A percentile compares a stretch with the other conserved stretches of the same genome.
These are phyloP conservation scores for Cornus florida DNA, from an alignment of 148 eudicot genomes.

Conservation along the genomic window DNA sequence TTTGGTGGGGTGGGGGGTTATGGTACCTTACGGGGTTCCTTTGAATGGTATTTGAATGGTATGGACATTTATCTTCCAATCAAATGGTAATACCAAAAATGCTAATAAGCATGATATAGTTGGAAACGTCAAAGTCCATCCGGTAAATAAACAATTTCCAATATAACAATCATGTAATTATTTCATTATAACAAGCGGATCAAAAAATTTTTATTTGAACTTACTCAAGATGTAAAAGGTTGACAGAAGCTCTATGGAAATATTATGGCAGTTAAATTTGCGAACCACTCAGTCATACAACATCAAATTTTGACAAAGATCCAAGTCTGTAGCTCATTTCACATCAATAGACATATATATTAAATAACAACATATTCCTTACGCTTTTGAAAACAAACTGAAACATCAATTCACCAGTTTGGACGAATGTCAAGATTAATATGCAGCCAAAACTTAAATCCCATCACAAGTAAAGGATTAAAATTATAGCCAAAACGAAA, in stretches of 20 bases:
- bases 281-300: neutral
- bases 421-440: neutral
- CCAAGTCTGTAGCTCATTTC: neutral
- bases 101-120: too few species aligned
- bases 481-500: too few species aligned
- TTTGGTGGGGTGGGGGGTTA: too few species aligned
- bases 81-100: too few species aligned
- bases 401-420: neutral
- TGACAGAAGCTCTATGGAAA: neutral
- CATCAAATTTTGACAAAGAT: neutral
- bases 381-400: neutral
- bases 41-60: too few species aligned
- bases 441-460: neutral
- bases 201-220: too few species aligned
- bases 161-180: neutral
- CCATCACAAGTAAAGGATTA: too few species aligned
- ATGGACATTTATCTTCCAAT: neutral
- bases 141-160: neutral
- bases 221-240: too few species aligned
- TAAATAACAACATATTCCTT: neutral
- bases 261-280: neutral
- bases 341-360: neutral
- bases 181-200: neutral
- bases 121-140: neutral
- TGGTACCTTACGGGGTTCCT: too few species aligned